Base-by-base conservation (phyloP, 2,329 filamentous ascomycete genomes). In the Aspergillus neotritici region DNA sequence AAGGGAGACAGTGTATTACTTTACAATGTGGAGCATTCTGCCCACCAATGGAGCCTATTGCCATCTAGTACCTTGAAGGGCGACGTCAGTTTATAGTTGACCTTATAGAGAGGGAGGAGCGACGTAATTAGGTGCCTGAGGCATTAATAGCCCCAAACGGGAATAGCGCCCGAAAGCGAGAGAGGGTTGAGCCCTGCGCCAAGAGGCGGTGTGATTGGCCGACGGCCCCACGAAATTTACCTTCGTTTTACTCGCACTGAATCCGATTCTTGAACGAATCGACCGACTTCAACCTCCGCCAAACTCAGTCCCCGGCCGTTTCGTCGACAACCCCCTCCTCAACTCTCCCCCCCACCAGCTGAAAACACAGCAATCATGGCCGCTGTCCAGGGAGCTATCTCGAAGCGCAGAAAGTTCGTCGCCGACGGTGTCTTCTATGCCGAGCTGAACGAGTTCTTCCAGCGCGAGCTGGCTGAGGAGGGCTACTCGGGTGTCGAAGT, bases 381-480 rank as follows among this genome's bases (percentile, higher is more conserved):
- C 59, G 68, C 71, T 64, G 63, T 67, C 59, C 71, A 73, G 64
- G 70, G 70, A 65, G 70, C 69, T 62, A 73, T 75, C 59, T 74
- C 71, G 53, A 75, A 75, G 68, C 69, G 70, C 58, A 65, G 72
- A 58, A 71, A 91, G 84, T 91, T 90, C 79, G 85, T 91, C 72
- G 87, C 86, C 63, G 93, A 98, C 77, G 93, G 93, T 84, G 93
- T 98, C 70, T 98, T 98, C 87, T 98, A 96, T 78, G 93, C 93
- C 80, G 93, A 98, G 80, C 80, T 98, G 76, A 98, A 98, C 86
- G 93, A 98, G 81, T 98, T 98, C 86, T 98, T 98, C 88, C 93
- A 97, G 84, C 91, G 93, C 76, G 93, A 98, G 80, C 82, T 98
- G 72, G 93, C 93, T 72, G 93, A 98, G 84, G 94, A 98, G 80